phyloP scores from a whole-genome alignment of 2,329 filamentous ascomycete species.

The Thermoascus crustaceus region DNA sequence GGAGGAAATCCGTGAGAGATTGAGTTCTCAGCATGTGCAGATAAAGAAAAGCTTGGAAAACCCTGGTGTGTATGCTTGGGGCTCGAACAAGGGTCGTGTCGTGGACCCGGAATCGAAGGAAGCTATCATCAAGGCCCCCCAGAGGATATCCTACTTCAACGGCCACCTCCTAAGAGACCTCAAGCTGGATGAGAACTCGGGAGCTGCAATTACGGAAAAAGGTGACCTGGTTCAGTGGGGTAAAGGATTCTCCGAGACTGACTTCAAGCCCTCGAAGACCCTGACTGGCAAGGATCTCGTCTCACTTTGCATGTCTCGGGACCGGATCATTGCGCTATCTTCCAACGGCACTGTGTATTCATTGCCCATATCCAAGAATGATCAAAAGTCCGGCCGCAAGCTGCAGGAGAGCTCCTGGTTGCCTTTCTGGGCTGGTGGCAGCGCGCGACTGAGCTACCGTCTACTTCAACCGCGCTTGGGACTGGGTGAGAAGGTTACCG shows the following conservation, averaged over 20 bases:
- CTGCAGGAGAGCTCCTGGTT: constrained; percentile 60
- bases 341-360: constrained; percentile 75
- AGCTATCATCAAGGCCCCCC: constrained; percentile 66
- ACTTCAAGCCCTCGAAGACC: constrained; percentile 59
- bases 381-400: constrained; percentile 60
- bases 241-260: constrained; percentile 58
- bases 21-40: constrained; percentile 81
- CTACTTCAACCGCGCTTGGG: constrained; percentile 58
- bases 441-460: constrained; percentile 60
- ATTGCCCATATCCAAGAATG: constrained; percentile 64
- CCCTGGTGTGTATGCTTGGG: constrained; percentile 91
- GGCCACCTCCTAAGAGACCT: constrained; percentile 76
- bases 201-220: constrained; percentile 76
- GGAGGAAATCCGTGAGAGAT: constrained; percentile 65
- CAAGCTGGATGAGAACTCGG: constrained; percentile 74
- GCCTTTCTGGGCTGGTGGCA: constrained; percentile 61
- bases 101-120: constrained; percentile 77
- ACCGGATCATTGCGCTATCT: constrained; percentile 73
- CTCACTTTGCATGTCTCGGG: constrained; percentile 67
- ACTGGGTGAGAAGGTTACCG: constrained; percentile 64
- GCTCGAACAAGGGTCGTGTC: constrained; percentile 76
- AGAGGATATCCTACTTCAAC: constrained; percentile 74
- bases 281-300: constrained; percentile 72
- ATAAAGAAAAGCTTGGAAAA: constrained; percentile 73
- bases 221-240: constrained; percentile 94